A percentile compares a stretch with the other conserved stretches of the same genome.
These are phyloP conservation scores for Fraxinus sp. DNA, from an alignment of 305 asterid species.

Conservation along the genomic window DNA sequence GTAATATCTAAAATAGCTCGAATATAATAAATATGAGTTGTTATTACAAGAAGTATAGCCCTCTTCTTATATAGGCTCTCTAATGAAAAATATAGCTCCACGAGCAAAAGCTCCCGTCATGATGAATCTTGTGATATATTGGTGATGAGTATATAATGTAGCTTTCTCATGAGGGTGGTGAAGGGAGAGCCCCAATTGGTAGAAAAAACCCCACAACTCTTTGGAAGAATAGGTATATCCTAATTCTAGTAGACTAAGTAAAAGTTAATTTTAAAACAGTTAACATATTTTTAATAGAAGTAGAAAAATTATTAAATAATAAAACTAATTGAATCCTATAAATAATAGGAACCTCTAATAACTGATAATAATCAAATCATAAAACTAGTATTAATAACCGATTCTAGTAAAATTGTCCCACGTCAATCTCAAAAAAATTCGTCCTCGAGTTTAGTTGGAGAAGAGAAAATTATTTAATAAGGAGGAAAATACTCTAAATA, in stretches of 20 bases:
- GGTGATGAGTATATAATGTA: neutral
- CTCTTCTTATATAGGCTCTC: neutral
- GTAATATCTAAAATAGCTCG: neutral
- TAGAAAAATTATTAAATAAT: neutral
- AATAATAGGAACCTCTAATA: neutral
- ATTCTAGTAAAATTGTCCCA: neutral
- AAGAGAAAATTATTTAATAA: neutral
- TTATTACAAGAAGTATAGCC: neutral
- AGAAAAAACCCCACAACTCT: neutral
- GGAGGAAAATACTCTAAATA: neutral
- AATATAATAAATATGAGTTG: neutral
- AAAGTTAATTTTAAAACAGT: neutral
- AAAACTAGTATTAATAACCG: neutral
- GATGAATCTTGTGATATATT: neutral
- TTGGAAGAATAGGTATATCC: neutral
- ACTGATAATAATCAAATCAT: neutral
- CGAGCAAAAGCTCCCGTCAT: neutral
- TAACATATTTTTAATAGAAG: neutral
- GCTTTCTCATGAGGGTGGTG: neutral
- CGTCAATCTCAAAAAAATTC: neutral
- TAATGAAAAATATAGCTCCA: neutral
- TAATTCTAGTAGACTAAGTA: neutral
- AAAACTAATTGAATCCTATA: neutral
- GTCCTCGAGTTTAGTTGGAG: neutral
- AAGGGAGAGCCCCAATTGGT: neutral